Evolutionary conservation across 2,329 filamentous ascomycete species (phyloP).

Genomic region (Microdochium nivale): DNA sequence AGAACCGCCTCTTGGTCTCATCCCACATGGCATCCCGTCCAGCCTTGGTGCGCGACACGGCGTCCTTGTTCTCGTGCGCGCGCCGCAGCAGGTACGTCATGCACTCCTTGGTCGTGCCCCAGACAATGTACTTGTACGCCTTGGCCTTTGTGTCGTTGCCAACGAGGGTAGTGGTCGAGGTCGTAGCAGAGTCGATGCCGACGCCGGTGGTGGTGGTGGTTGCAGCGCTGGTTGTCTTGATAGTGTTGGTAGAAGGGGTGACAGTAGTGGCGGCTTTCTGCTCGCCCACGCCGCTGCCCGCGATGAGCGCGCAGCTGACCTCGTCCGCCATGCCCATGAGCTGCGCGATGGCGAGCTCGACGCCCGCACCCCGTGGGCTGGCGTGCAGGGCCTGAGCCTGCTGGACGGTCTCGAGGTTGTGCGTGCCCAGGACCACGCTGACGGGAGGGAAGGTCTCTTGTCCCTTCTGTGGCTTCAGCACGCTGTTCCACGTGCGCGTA

Average conservation of each 20-base stretch:
- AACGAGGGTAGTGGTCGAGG: neutral
- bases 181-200: slow-evolving; percentile 1
- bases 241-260: neutral
- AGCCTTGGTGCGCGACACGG: slow-evolving; percentile 52
- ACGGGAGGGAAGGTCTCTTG: slow-evolving; percentile 42
- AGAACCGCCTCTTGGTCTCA: slow-evolving; percentile 51
- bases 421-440: slow-evolving; percentile 67
- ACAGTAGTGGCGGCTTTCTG: neutral
- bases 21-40: slow-evolving; percentile 54
- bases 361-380: slow-evolving; percentile 27
- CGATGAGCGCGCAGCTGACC: slow-evolving; percentile 58
- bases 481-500: slow-evolving; percentile 48
- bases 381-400: slow-evolving; percentile 44
- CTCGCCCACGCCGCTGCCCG: slow-evolving; percentile 2
- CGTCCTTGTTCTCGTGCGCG: slow-evolving; percentile 67
- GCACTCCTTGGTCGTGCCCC: slow-evolving; percentile 69
- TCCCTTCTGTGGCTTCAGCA: slow-evolving; percentile 32
- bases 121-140: slow-evolving; percentile 60
- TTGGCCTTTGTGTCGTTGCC: slow-evolving; percentile 16
- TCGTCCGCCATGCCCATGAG: slow-evolving; percentile 96
- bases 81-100: slow-evolving; percentile 73
- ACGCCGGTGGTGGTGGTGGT: neutral
- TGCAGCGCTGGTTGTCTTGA: neutral
- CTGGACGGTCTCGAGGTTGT: slow-evolving; percentile 68
- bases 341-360: slow-evolving; percentile 60